Evolutionary conservation across 495 filamentous ascomycete species (phyloP).

Genomic region (Filosporella fistucella): DNA sequence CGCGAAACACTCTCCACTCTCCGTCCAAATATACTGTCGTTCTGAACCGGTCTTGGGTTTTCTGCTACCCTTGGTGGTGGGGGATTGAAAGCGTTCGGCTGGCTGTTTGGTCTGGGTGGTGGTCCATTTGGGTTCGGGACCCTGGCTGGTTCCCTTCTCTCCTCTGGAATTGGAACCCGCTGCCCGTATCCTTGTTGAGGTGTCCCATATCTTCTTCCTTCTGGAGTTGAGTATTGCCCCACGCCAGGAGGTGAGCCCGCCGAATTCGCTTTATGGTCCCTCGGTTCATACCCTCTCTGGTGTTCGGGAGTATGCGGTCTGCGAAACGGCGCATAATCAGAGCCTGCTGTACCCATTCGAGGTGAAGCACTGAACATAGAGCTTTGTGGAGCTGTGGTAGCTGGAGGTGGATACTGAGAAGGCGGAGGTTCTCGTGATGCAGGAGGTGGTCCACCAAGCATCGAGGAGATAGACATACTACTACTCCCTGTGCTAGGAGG

Average conservation of each 20-base stretch:
- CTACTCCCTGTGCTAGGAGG: slow-evolving; percentile 47
- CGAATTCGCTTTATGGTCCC: slow-evolving; percentile 39
- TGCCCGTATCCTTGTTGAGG: slow-evolving; percentile 39
- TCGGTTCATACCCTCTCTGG: slow-evolving; percentile 40
- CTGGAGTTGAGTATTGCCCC: slow-evolving; percentile 43
- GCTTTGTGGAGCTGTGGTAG: slow-evolving; percentile 36
- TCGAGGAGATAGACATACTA: slow-evolving; percentile 97
- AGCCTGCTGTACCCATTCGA: slow-evolving; percentile 34
- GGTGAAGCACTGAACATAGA: slow-evolving; percentile 49
- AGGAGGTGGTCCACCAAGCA: slow-evolving; percentile 67
- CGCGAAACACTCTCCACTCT: slow-evolving; percentile 6
- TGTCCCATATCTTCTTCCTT: slow-evolving; percentile 48
- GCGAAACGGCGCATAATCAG: slow-evolving; percentile 58
- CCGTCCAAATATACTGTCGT: slow-evolving; percentile 18
- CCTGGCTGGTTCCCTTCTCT: slow-evolving; percentile 36
- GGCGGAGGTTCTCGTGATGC: slow-evolving; percentile 50
- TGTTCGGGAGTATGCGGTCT: slow-evolving; percentile 75
- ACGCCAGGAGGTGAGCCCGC: slow-evolving; percentile 40
- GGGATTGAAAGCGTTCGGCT: slow-evolving; percentile 41
- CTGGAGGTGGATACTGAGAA: slow-evolving; percentile 41
- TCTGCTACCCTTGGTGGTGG: slow-evolving; percentile 30
- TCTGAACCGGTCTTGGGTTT: slow-evolving; percentile 26
- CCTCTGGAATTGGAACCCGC: slow-evolving; percentile 16
- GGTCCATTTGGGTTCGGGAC: slow-evolving; percentile 32
- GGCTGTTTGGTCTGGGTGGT: slow-evolving; percentile 44